These are phyloP conservation scores for Xylariales sp. DNA, from an alignment of 2,329 filamentous ascomycete species.

Conservation along the genomic window DNA sequence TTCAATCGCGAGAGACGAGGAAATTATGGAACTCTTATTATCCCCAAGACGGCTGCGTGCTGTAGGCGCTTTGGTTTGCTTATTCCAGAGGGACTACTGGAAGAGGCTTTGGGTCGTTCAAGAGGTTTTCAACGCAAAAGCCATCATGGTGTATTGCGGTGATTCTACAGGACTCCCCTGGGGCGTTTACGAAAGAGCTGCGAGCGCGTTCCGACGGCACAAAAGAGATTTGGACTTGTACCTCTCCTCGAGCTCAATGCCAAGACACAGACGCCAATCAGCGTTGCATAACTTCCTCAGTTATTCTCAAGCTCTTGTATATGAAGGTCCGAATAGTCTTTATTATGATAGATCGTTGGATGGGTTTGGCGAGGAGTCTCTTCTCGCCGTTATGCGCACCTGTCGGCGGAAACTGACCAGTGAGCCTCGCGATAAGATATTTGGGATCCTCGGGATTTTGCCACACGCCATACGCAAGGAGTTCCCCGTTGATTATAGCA, in stretches of 20 bases:
- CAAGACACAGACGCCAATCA: slow-evolving; percentile 8
- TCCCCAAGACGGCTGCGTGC: slow-evolving; percentile 14
- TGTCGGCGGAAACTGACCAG: slow-evolving; percentile 46
- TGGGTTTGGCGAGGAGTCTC: slow-evolving; percentile 6
- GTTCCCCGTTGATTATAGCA: slow-evolving; percentile 49
- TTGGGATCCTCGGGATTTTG: slow-evolving; percentile 51
- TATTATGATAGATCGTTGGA: too few species aligned
- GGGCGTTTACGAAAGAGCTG: slow-evolving; percentile 37
- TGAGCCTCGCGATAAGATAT: slow-evolving; percentile 53
- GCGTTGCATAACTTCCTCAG: slow-evolving; percentile 24
- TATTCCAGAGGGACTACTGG: slow-evolving; percentile 54
- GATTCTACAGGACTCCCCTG: slow-evolving; percentile 37
- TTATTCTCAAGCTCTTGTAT: slow-evolving; percentile 30
- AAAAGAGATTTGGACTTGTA: slow-evolving; percentile 23
- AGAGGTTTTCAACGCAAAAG: slow-evolving; percentile 45
- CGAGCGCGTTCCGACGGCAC: slow-evolving; percentile 34
- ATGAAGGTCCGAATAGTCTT: slow-evolving; percentile 40
- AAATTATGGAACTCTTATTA: slow-evolving; percentile 34
- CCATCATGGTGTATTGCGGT: slow-evolving; percentile 45
- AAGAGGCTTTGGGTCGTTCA: slow-evolving; percentile 51
- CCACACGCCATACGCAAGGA: slow-evolving; percentile 43
- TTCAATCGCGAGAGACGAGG: not conserved
- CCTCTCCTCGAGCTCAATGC: not conserved
- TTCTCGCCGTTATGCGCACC: slow-evolving; percentile 44
- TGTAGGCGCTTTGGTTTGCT: slow-evolving; percentile 43